These are phyloP conservation scores for Fusarium lateritium DNA, from an alignment of 2,329 filamentous ascomycete genomes.

Conservation along the genomic window DNA sequence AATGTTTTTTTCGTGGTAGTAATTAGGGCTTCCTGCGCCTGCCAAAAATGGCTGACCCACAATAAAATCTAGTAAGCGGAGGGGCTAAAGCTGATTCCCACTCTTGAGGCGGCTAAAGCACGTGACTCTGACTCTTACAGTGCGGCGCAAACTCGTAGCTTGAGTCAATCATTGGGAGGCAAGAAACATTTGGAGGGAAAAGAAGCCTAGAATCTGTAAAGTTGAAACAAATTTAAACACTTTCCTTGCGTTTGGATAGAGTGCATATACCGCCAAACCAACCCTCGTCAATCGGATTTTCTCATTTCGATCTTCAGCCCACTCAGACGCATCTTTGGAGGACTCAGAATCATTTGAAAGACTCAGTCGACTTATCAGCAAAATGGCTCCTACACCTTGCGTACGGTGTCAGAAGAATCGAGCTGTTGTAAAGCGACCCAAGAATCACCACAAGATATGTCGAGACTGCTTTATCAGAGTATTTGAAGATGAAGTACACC, in stretches of 20 bases:
- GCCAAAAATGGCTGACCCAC: conserved; percentile 35
- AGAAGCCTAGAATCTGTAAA: conserved; percentile 26
- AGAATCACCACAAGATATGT: conserved; percentile 95
- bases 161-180: conserved; percentile 29
- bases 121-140: conserved; percentile 38
- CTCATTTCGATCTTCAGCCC: background rate
- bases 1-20: conserved; percentile 52
- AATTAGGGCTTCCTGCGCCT: conserved; percentile 56
- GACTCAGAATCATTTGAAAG: conserved; percentile 3
- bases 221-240: conserved; percentile 1
- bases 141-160: conserved; percentile 23
- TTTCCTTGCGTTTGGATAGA: background rate
- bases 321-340: background rate
- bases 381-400: conserved; percentile 85
- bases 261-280: background rate
- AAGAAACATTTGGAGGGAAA: conserved; percentile 1
- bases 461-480: conserved; percentile 87
- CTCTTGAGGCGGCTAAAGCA: conserved; percentile 9
- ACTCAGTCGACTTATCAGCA: conserved; percentile 18
- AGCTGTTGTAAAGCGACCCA: conserved; percentile 92
- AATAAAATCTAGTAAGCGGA: background rate
- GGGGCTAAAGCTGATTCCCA: conserved; percentile 19
- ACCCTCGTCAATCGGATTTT: background rate
- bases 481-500: conserved; percentile 94
- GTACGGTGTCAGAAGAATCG: conserved; percentile 81